phyloP scores from a whole-genome alignment of 495 filamentous ascomycete species.

The Extremus antarcticus region DNA sequence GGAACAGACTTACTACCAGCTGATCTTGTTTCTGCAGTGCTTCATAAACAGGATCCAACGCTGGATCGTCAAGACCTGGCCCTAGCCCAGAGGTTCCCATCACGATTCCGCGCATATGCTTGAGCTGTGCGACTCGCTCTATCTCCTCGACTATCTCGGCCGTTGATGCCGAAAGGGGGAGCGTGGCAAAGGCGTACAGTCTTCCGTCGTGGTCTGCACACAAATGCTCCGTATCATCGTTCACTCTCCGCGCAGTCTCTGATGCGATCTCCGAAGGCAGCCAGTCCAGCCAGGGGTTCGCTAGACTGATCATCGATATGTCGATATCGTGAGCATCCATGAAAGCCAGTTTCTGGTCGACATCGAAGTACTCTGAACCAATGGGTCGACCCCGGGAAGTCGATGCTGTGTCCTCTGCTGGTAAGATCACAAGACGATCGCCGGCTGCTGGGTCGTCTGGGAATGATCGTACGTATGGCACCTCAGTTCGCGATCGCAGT shows the following conservation, averaged over 20 bases:
- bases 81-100: constrained; percentile 80
- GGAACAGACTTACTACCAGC: not conserved
- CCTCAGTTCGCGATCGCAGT: constrained; percentile 59
- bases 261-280: constrained; percentile 51
- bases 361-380: constrained; percentile 61
- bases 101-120: constrained; percentile 71
- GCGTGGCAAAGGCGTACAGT: constrained; percentile 69
- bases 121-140: constrained; percentile 43
- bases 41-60: constrained; percentile 56
- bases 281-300: constrained; percentile 95
- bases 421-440: constrained; percentile 68
- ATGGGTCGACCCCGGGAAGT: constrained; percentile 54
- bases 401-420: constrained; percentile 49
- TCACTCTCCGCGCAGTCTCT: constrained; percentile 53
- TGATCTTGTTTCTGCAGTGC: constrained; percentile 49
- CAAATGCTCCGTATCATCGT: constrained; percentile 61
- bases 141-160: constrained; percentile 55
- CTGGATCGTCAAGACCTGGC: constrained; percentile 67
- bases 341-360: constrained; percentile 65
- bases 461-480: constrained; percentile 72
- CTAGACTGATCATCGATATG: constrained; percentile 76
- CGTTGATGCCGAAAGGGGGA: constrained; percentile 62
- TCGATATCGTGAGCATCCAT: constrained; percentile 78
- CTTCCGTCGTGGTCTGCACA: constrained; percentile 48
- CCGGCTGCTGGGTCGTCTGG: constrained; percentile 34